Base-by-base conservation (phyloP, 2,329 filamentous ascomycete genomes). In the Helotiales sp. region DNA sequence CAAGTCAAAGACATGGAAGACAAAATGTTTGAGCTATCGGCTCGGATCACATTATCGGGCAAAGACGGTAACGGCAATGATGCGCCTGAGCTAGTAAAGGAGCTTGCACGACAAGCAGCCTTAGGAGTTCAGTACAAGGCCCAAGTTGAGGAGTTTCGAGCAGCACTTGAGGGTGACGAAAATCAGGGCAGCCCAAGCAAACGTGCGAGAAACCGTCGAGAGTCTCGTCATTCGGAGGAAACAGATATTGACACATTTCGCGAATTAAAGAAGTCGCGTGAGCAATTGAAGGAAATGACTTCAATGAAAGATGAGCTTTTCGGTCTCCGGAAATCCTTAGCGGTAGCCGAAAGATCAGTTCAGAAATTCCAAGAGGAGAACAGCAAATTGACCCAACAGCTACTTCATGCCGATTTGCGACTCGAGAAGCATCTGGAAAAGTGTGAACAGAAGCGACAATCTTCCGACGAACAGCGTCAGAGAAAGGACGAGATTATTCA, bases 1-100 rank as follows among this genome's bases (percentile, higher is more conserved):
- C 90, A 86, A 75, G 87, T 90, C 28, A 80, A 83, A 32, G 79
- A 83, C 63, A 88, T 93, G 81, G 91, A 93, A 76, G 82, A 83
- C 67, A 85, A 83, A 73, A 84, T 90, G 61, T 82, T 85, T 1
- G 84, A 90, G 64, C 81, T 92, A 67, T 85, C 88, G 62, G 82
- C 84, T 6, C 84, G 89, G 67, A 84, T 90, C 65, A 75, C 80
- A 0, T 76, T 79, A 0, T 76, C 76, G 26, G 78, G 77, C 45
- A 76, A 74, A 63, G 78, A 78, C 30, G 79, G 78, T 6, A 77
- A 75, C 10, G 82, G 82, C 15, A 78, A 80, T 34, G 81, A 83
- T n/a, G 80, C 83, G 11, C 77, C 81, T 2, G 80, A 82, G 47
- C 73, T 88, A 54, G 77, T 85, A 28, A 82, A 83, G 62, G 86